Percentiles rank a stretch among this genome's conserved stretches.
Conservation (phyloP, 768 basidiomycete species). For the Mrakia gelida region DNA sequence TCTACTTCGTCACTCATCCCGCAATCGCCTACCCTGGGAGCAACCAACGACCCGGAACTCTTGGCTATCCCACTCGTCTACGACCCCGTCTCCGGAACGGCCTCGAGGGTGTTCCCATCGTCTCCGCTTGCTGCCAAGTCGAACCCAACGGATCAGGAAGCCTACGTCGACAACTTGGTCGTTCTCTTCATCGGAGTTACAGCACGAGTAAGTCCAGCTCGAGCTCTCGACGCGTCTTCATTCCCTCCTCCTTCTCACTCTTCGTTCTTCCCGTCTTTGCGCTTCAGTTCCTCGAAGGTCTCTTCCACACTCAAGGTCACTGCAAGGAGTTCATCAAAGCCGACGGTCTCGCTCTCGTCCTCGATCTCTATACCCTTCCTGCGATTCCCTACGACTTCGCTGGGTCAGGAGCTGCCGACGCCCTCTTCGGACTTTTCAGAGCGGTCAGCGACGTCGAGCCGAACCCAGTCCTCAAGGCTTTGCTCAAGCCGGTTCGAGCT, state of each 20-base stretch:
- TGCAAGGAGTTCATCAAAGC: conserved; percentile 82
- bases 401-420: conserved; percentile 75
- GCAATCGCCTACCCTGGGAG: neutral
- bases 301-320: conserved; percentile 86
- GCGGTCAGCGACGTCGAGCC: conserved; percentile 85
- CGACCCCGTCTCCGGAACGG: neutral
- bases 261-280: neutral
- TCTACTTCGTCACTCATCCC: neutral
- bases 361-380: conserved; percentile 72
- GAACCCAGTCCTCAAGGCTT: conserved; percentile 64
- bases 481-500: conserved; percentile 64
- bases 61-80: no score
- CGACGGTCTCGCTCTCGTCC: conserved; percentile 68
- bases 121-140: conserved; percentile 13
- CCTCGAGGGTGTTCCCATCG: neutral
- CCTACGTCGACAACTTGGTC: conserved; percentile 57
- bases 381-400: conserved; percentile 87
- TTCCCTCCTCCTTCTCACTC: neutral
- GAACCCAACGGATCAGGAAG: conserved; percentile 21
- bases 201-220: conserved; percentile 56
- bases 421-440: conserved; percentile 80
- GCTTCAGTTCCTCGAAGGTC: conserved; percentile 78
- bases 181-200: conserved; percentile 75
- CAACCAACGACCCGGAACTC: no score
- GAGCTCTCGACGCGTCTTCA: neutral